A percentile compares a stretch with the other conserved stretches of the same genome.
phyloP scores from a whole-genome alignment of 169 alveolate species.

The Plasmodium ovale region DNA sequence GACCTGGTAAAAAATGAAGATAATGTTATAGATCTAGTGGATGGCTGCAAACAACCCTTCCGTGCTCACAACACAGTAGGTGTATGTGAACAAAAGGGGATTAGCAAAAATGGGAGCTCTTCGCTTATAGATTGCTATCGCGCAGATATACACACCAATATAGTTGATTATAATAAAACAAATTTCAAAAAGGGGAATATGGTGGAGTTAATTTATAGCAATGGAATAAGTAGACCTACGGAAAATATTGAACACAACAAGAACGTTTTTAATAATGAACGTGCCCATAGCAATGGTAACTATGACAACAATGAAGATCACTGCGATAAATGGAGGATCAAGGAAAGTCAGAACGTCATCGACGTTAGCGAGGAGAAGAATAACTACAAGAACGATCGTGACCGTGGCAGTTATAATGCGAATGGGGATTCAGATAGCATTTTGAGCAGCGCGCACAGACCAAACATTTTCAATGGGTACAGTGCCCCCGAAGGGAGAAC shows the following conservation, averaged over 20 bases:
- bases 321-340: too few relatives aligned
- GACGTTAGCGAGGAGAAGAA: too few relatives aligned
- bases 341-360: too few relatives aligned
- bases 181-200: background rate
- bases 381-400: too few relatives aligned
- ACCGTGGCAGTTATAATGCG: too few relatives aligned
- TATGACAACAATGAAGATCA: background rate
- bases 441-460: too few relatives aligned
- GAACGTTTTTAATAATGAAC: slow-evolving; percentile 1
- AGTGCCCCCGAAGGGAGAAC: too few relatives aligned
- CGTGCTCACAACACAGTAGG: background rate
- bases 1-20: background rate
- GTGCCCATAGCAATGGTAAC: background rate
- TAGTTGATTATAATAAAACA: background rate
- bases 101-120: background rate
- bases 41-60: background rate
- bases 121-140: background rate
- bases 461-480: too few relatives aligned
- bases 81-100: background rate
- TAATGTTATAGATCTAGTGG: background rate
- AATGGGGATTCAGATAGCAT: too few relatives aligned
- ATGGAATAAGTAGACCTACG: background rate
- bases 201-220: background rate
- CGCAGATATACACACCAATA: background rate
- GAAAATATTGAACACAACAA: background rate